Base-by-base conservation (phyloP, 371 early-diverging fungal species). In the Cokeromyces recurvatus region DNA sequence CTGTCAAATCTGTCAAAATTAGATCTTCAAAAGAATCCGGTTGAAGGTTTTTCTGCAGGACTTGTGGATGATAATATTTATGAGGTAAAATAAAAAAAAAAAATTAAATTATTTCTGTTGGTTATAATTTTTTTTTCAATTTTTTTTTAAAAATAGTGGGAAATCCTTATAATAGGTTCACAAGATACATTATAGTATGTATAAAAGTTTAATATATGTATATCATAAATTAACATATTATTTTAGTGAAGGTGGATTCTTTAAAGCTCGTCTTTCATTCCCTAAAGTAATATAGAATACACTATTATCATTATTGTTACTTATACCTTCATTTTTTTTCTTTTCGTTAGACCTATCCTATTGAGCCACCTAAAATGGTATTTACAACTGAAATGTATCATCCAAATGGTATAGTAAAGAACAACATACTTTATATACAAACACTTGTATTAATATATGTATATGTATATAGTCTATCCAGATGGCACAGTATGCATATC, bases 401-500 rank as follows among this genome's bases (percentile, higher is more conserved):
- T 55, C 89, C 88, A 17, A 88, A 91, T 68, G 89, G 74, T 87
- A 78, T 45, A 20, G 4, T n/a, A 10, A 29, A 12, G n/a, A 29
- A 29, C 29, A 7, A 11, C 14, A 34, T 38, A 16, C 23, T 11
- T 24, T 31, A 19, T 19, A n/a, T n/a, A n/a, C n/a, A n/a, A n/a
- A n/a, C n/a, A n/a, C n/a, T n/a, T n/a, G n/a, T n/a, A n/a, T n/a
- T n/a, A n/a, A n/a, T n/a, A n/a, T n/a, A n/a, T n/a, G n/a, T n/a
- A n/a, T n/a, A n/a, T 27, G 14, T 32, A 9, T 35, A 22, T 66
- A 84, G 82, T 86, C 21, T 90, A 94, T 64, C 73, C 78, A 19
- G 75, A 87, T 63, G 97, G 95, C 24, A 82, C 81, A 29, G 91
- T 97, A 6, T 95, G 95, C 71, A 92, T 95, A 45, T 86, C 88